A percentile compares a stretch with the other conserved stretches of the same genome.
Conservation (phyloP, 176 grass and related monocot species). For the Poa pratensis region DNA sequence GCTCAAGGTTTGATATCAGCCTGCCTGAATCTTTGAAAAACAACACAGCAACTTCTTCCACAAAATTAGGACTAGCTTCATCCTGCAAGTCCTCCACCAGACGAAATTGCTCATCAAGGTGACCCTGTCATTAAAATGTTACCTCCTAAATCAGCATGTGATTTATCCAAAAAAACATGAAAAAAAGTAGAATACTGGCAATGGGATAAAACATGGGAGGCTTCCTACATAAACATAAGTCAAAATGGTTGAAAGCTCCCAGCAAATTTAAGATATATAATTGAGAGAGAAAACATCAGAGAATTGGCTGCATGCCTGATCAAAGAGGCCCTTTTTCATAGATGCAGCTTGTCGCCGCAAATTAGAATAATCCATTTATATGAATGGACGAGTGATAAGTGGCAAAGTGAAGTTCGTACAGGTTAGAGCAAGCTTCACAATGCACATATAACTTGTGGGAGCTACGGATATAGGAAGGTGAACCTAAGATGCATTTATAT, state of each 20-base stretch:
- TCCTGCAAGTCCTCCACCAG: constrained; percentile 97
- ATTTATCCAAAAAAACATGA: constrained; percentile 32
- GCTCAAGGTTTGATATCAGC: constrained; percentile 85
- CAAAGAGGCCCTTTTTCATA: constrained; percentile 88
- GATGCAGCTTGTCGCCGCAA: constrained; percentile 76
- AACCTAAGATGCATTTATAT: constrained; percentile 63
- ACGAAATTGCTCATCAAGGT: constrained; percentile 93
- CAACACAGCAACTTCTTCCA: constrained; percentile 87
- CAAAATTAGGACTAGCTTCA: constrained; percentile 93
- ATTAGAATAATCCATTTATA: constrained; percentile 81
- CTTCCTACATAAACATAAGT: constrained; percentile 24
- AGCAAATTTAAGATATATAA: constrained; percentile 29
- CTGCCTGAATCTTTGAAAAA: constrained; percentile 89
- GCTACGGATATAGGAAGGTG: constrained; percentile 35
- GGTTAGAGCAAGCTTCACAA: constrained; percentile 39
- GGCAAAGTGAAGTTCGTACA: constrained; percentile 31
- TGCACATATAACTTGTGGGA: constrained; percentile 38
- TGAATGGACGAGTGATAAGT: constrained; percentile 40
- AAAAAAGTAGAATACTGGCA: constrained; percentile 12
- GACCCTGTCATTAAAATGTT: constrained; percentile 63
- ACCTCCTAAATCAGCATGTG: constrained; percentile 37
- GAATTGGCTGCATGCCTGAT: constrained; percentile 73
- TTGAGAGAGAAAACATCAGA: constrained; percentile 29
- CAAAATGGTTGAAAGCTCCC: constrained; percentile 12
- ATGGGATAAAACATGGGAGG: constrained; percentile 22